Conservation (phyloP, 495 filamentous ascomycete species). For the Clavariopsis aquatica region DNA sequence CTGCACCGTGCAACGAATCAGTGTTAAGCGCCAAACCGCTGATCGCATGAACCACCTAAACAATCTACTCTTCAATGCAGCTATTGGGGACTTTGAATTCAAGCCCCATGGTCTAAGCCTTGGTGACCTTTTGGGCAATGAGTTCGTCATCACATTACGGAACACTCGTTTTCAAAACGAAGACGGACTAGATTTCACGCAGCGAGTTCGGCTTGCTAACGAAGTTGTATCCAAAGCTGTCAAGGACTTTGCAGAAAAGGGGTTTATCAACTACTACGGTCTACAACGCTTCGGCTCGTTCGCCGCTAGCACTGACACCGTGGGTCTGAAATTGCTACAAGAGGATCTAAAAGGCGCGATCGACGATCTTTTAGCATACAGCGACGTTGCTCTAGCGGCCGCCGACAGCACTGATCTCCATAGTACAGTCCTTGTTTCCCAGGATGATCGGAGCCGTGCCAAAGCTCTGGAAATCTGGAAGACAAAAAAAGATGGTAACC, state of each 20-base stretch:
- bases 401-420: conserved; percentile 44
- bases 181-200: conserved; percentile 47
- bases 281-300: conserved; percentile 93
- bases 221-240: conserved; percentile 60
- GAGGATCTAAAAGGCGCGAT: conserved; percentile 77
- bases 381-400: conserved; percentile 51
- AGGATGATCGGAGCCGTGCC: conserved; percentile 76
- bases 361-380: conserved; percentile 68
- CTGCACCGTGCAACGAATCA: conserved; percentile 82
- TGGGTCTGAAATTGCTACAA: conserved; percentile 81
- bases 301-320: conserved; percentile 71
- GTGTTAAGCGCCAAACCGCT: conserved; percentile 64
- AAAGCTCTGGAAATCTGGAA: conserved; percentile 71
- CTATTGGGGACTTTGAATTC: conserved; percentile 78
- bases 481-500: conserved; percentile 53
- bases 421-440: conserved; percentile 49
- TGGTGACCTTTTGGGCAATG: conserved; percentile 82
- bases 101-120: conserved; percentile 68
- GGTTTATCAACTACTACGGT: conserved; percentile 96
- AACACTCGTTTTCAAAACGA: conserved; percentile 68
- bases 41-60: conserved; percentile 66
- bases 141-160: conserved; percentile 86
- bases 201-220: conserved; percentile 46
- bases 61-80: conserved; percentile 59
- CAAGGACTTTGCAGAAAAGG: conserved; percentile 58